Evolutionary conservation across 176 grass and related monocot genomes (phyloP), one percentile per base, ranked within the genome.

Genomic region (Musa itinerans): DNA sequence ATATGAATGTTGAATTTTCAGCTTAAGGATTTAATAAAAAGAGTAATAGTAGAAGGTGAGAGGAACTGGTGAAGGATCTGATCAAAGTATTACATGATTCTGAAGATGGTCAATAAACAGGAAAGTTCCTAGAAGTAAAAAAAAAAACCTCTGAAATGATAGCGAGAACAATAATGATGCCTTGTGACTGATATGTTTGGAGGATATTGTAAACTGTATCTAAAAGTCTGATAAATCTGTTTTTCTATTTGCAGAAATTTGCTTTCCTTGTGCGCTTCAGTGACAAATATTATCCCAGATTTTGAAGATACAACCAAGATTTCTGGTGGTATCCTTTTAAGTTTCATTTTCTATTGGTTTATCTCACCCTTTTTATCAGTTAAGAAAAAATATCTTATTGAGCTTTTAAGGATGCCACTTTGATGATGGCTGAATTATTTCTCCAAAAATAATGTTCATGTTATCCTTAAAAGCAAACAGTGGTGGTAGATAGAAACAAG

Each of bases 321-420:
- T 74, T 96, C 86, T 72, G 92, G 92, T 53, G 85, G 92, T 96
- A 96, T 96, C 92, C 92, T 92, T 92, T 91, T 58, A 43, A 43
- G 34, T 43, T 43, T 43, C 34, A 43, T 43, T 43, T 63, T 48
- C 55, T 49, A 21, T 6, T 10, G 29, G 34, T 43, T 43, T 43
- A 43, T 43, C 34, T 43, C 34, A 43, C 34, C 34, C 34, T 43
- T 43, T 43, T 43, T 6, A 4, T 43, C 34, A 0, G 34, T 6
- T 43, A 0, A 43, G 4, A 5, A 6, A 43, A 43, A 43, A 43
- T 0, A 43, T 43, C 34, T 43, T 43, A 43, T 43, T 43, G 34
- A 43, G 34, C 34, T 43, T 6, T 43, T 6, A 43, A 6, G 34
- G 34, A 64, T 48, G 50, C 14, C 12, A 26, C 68, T 70, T 79